Conservation (phyloP, 2,329 filamentous ascomycete genomes). For the Ceratocystis colombiana region DNA sequence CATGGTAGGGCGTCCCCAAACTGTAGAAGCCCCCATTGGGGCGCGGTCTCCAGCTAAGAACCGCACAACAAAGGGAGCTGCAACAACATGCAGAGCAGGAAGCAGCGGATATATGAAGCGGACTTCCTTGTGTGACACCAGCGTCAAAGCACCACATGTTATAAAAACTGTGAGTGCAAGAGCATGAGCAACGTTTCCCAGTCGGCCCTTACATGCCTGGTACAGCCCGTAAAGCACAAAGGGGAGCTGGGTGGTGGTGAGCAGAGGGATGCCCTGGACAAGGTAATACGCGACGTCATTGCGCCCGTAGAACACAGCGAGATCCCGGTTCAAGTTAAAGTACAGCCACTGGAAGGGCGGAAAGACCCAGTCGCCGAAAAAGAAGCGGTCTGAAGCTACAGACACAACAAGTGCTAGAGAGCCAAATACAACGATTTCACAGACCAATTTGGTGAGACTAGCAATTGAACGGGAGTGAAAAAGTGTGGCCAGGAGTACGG, state of each 20-base stretch:
- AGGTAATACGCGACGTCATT: constrained; percentile 92
- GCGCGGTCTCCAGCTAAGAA: constrained; percentile 49
- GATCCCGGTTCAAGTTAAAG: constrained; percentile 78
- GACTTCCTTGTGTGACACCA: constrained; percentile 91
- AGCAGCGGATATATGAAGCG: constrained; percentile 92
- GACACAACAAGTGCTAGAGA: constrained; percentile 53
- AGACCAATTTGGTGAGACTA: constrained; percentile 43
- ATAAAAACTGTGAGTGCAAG: constrained; percentile 50
- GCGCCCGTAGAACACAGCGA: constrained; percentile 84
- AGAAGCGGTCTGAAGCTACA: constrained; percentile 58
- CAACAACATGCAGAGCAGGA: constrained; percentile 72
- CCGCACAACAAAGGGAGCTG: constrained; percentile 53
- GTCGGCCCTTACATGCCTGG: constrained; percentile 34
- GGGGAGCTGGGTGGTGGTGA: constrained; percentile 73
- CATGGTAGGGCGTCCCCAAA: constrained; percentile 32
- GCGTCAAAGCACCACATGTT: constrained; percentile 55
- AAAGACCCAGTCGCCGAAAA: constrained; percentile 79
- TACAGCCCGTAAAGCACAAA: constrained; percentile 60
- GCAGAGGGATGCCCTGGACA: constrained; percentile 75
- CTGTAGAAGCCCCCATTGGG: constrained; percentile 29
- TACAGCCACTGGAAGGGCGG: constrained; percentile 78
- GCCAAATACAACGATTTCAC: constrained; percentile 57
- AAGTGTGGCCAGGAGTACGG: constrained; percentile 45
- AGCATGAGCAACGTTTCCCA: constrained; percentile 39
- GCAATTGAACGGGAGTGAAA: constrained; percentile 31